Evolutionary conservation across 345 rosid species (phyloP).

Genomic region (Nasturtium officinale): DNA sequence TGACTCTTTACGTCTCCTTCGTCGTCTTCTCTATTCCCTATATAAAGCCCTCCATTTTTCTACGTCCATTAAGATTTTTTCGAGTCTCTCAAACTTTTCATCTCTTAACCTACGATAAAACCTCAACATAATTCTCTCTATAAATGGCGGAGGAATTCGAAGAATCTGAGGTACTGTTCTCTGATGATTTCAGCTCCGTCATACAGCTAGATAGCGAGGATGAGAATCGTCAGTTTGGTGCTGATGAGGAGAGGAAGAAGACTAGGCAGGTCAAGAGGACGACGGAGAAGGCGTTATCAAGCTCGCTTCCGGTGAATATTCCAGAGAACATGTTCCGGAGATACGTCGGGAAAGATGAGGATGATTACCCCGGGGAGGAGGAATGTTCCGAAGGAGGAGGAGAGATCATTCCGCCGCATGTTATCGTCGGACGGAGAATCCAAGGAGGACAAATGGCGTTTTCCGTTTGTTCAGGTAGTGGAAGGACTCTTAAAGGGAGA

Average conservation of each 20-base stretch:
- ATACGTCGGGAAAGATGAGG: conserved; percentile 8
- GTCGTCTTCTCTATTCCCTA: conserved; percentile 25
- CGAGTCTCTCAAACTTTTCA: background rate
- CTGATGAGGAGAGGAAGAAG: background rate
- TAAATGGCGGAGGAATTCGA: conserved; percentile 49
- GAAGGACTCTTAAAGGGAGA: conserved; percentile 41
- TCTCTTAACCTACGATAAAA: background rate
- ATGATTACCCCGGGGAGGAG: conserved; percentile 21
- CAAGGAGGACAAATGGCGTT: conserved; percentile 40
- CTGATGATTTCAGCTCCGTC: conserved; percentile 29
- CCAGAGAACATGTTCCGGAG: conserved; percentile 15
- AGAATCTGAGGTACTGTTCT: conserved; percentile 53
- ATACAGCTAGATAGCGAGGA: background rate
- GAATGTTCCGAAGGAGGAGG: conserved; percentile 15
- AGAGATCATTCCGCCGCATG: conserved; percentile 46
- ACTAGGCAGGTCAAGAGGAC: background rate
- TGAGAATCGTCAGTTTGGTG: background rate
- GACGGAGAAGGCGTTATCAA: background rate
- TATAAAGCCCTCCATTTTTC: conserved; percentile 9
- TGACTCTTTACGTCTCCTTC: conserved; percentile 33
- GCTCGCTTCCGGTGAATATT: conserved; percentile 47
- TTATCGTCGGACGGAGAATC: conserved; percentile 41
- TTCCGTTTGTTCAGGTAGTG: conserved; percentile 39
- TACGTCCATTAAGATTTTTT: background rate
- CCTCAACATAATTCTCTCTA: background rate